Evolutionary conservation across 2,329 filamentous ascomycete species (phyloP), one percentile per base, ranked within the genome.

Genomic region (Trichoderma endophyticum): DNA sequence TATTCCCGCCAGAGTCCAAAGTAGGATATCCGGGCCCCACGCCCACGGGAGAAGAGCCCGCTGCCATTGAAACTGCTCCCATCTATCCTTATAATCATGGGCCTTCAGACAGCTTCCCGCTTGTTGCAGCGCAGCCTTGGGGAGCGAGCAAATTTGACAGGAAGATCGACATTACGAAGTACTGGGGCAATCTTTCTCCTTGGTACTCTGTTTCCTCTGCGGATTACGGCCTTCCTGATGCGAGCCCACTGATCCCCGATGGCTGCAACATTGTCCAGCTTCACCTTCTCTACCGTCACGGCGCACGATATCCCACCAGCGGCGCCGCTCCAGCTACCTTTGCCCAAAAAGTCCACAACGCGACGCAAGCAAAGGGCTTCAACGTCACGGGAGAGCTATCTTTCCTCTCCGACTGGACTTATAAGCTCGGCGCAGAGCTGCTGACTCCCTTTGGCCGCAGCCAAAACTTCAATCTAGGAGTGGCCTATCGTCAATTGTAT

Each of bases 391-490:
- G 48, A 14, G 48, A 54, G 11, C 30, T 65, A 3, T n/a, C 63
- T 2, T 65, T 65, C 30, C 43, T 65, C 1, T 21, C 63, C 9
- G 30, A 36, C 28, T 65, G 63, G 63, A 32, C 63, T 18, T 65
- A 65, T 12, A 65, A 65, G 21, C 63, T 65, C 43, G 63, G 63
- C 18, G 63, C 63, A 4, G 63, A 65, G 63, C 28, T 65, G n/a
- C 63, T 65, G 43, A 65, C 63, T 4, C 63, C 63, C 14, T 65
- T 65, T 34, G 63, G 63, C 63, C 63, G 63, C 43, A 65, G 63
- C 30, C 63, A 65, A 65, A 65, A 65, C 63, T 65, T 65, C 63
- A 65, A 65, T 56, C 63, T 65, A 12, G 63, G 63, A 32, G 62
- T 65, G n/a, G 62, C 62, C 7, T 65, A 65, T 30, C 63, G 63